These are phyloP conservation scores for Didymosphaeria variabile DNA, from an alignment of 2,329 filamentous ascomycete species.

Conservation along the genomic window DNA sequence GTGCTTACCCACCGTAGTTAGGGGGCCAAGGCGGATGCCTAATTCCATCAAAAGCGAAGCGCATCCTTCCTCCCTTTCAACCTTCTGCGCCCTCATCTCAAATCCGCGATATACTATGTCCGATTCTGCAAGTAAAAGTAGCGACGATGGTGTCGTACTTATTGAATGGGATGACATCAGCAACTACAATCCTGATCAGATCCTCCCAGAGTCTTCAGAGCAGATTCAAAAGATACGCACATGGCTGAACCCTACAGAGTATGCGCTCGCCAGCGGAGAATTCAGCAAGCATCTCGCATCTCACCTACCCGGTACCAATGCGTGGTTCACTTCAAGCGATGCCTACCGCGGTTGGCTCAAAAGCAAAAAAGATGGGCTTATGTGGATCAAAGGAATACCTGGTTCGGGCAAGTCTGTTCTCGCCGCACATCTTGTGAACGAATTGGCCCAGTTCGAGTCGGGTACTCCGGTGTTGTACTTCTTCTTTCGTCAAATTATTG, in stretches of 20 bases:
- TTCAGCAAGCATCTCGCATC: conserved; percentile 28
- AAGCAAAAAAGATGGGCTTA: conserved; percentile 19
- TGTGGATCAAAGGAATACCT: conserved; percentile 48
- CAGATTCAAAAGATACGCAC: conserved; percentile 22
- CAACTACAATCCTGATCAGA: conserved; percentile 45
- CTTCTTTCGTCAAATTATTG: conserved; percentile 52
- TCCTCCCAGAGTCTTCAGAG: conserved; percentile 40
- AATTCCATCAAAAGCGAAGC: not conserved
- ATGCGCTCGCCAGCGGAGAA: conserved; percentile 21
- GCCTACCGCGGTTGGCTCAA: conserved; percentile 21
- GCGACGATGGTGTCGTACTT: conserved; percentile 31
- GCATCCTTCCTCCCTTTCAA: not conserved
- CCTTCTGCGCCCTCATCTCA: not conserved
- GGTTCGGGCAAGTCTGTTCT: conserved; percentile 51
- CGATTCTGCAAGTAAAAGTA: not conserved
- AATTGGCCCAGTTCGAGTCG: conserved; percentile 20
- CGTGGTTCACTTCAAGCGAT: conserved; percentile 8
- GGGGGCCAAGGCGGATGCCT: not conserved
- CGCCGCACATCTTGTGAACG: conserved; percentile 31
- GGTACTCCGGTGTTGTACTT: conserved; percentile 45
- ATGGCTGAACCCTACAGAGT: conserved; percentile 30
- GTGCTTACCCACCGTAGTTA: not conserved
- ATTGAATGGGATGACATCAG: conserved; percentile 40
- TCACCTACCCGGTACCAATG: conserved; percentile 20
- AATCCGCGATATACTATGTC: not conserved